Evolutionary conservation across 768 basidiomycete genomes (phyloP).

Genomic region (Solioccasus polychromus): DNA sequence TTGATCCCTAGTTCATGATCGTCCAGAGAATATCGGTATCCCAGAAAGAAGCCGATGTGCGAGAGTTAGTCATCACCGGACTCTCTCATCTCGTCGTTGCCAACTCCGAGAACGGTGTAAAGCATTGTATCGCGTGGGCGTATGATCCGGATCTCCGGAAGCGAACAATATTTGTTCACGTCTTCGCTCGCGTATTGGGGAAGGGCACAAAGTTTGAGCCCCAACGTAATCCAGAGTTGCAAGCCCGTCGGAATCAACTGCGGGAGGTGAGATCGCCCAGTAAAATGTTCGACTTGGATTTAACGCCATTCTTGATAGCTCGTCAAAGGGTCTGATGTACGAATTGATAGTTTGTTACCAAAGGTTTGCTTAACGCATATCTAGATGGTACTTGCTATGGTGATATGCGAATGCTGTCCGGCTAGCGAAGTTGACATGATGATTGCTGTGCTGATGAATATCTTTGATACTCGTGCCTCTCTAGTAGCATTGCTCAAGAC

Average conservation of each 20-base stretch:
- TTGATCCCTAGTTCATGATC: constrained; percentile 6
- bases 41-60: constrained; percentile 58
- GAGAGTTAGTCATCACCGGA: constrained; percentile 75
- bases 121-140: constrained; percentile 78
- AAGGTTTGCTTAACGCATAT: constrained; percentile 6
- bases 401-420: constrained; percentile 86
- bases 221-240: constrained; percentile 47
- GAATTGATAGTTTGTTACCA: constrained; percentile 19
- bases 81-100: constrained; percentile 78
- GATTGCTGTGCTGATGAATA: constrained; percentile 78
- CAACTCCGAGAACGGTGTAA: constrained; percentile 86
- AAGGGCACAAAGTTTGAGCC: constrained; percentile 78
- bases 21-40: constrained; percentile 42
- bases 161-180: constrained; percentile 78
- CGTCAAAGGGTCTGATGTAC: constrained; percentile 70
- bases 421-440: constrained; percentile 77
- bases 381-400: constrained; percentile 76
- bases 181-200: constrained; percentile 77
- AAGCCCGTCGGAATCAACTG: constrained; percentile 49
- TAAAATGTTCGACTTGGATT: not conserved
- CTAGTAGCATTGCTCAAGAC: constrained; percentile 73
- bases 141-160: constrained; percentile 70
- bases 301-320: constrained; percentile 42
- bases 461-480: constrained; percentile 76
- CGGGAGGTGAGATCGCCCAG: constrained; percentile 48